Base-by-base conservation (phyloP, 2,329 filamentous ascomycete genomes). In the Helotiales sp. region DNA sequence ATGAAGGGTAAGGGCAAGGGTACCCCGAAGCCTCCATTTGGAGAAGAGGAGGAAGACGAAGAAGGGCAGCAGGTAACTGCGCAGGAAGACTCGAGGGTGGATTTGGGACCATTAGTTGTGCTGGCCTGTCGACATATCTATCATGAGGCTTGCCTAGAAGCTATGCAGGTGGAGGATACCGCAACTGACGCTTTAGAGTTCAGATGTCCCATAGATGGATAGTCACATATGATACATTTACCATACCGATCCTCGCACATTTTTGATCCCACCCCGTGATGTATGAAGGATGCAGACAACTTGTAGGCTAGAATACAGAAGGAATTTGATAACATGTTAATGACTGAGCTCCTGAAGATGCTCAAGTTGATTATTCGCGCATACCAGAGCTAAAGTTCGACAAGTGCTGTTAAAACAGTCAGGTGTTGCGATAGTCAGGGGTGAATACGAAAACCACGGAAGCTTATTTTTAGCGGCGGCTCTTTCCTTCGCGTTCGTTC, bases 41-140 rank as follows among this genome's bases (percentile, higher is more conserved):
- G 71, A 72, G 59, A 77, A 74, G 15, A 22, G 13, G 31, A 42
- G 49, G 57, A 72, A 71, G 60, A 77, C 73, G n/a, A 56, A 22
- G 52, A 44, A 3, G 49, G 63, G 72, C 59, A 72, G 66, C 60
- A 55, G 46, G 31, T 31, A 9, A 47, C 69, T 68, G 55, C 54
- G 12, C 34, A 57, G 60, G 68, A 71, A 63, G 71, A 70, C 67
- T 60, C 38, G 34, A 74, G 65, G 59, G 73, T 72, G 71, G 75
- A 81, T n/a, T 77, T 88, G 17, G 88, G 85, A 8, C 80, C 85
- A 42, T 71, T 90, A 52, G 84, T 90, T 9, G 81, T 90, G 49
- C 74, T 90, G 66, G 87, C 86, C 22, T 90, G 87, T 70, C 79
- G 87, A 55, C 87, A 90, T 71, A 83, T 89, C 17, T 89, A 88